Evolutionary conservation across 2,329 filamentous ascomycete genomes (phyloP), one percentile per base, ranked within the genome.

Genomic region (Exophiala lecanii-corni): DNA sequence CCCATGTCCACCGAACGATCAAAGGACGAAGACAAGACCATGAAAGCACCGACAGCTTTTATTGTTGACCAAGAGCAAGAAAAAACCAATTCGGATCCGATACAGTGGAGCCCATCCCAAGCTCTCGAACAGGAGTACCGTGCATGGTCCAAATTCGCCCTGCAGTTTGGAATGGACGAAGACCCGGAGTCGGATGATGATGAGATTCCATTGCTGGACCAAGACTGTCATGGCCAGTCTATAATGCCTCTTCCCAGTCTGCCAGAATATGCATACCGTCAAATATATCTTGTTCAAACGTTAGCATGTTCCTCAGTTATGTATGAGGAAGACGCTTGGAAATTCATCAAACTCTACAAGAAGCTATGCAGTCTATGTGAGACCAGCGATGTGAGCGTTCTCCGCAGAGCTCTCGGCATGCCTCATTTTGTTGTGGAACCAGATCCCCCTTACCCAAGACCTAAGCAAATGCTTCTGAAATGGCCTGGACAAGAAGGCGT

Each of bases 291-390:
- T 6, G 30, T 33, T 33, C 30, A 33, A 9, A 33, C 30, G 13
- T 33, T 33, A 33, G 15, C 30, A 33, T 33, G 7, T 33, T 33
- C 12, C 30, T 13, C 30, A 6, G 15, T 7, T 7, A 33, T 33
- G 30, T 33, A 33, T 15, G 30, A 33, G 30, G 30, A 33, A 33
- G 30, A 15, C 7, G 30, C 30, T 33, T 33, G 7, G 7, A 15
- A 33, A 13, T 33, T 33, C 30, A 33, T 33, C 13, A 33, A 33
- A 13, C 30, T 33, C 30, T 33, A 33, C 15, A 6, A 33, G 7
- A 33, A 33, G 15, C 13, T 33, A 15, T 33, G 7, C 30, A 33
- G 13, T 6, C 30, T 7, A 15, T 12, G 23, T 26, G 23, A 12
- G 12, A 26, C 23, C 12, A 26, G 23, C 23, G 23, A 26, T 12